Conservation (phyloP, 371 early-diverging fungal species). For the Rhizomucor pusillus region DNA sequence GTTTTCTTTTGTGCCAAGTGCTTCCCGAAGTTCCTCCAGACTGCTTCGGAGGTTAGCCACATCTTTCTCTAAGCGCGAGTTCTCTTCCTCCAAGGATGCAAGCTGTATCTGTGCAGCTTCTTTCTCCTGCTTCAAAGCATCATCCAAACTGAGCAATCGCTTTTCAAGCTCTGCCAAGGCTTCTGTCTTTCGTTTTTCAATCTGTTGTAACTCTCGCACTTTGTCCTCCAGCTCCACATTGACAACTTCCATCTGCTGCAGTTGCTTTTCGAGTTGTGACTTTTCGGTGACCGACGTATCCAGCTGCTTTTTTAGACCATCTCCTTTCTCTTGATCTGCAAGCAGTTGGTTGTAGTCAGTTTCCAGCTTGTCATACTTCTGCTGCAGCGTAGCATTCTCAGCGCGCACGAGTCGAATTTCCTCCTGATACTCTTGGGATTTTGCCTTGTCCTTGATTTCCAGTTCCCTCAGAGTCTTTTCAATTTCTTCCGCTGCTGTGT, state of each 20-base stretch:
- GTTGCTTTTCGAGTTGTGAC: not conserved
- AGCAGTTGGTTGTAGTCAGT: too few relatives aligned
- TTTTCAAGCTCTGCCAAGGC: constrained; percentile 1
- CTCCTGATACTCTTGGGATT: constrained; percentile 1
- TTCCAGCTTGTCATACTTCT: not conserved
- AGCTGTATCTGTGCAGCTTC: not conserved
- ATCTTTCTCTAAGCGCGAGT: too few relatives aligned
- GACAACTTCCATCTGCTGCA: not conserved
- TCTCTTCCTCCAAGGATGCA: too few relatives aligned
- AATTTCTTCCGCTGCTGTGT: not conserved
- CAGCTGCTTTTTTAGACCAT: not conserved
- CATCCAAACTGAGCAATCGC: not conserved
- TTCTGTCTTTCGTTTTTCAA: not conserved
- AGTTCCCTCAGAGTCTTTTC: constrained; percentile 7
- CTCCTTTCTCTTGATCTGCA: too few relatives aligned
- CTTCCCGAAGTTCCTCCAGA: not conserved
- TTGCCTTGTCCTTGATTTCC: not conserved
- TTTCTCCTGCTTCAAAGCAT: constrained; percentile 1
- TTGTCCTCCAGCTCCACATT: not conserved
- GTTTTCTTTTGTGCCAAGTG: not conserved
- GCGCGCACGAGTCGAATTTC: not conserved
- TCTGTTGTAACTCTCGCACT: not conserved
- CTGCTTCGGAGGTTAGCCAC: not conserved
- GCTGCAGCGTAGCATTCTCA: constrained; percentile 2
- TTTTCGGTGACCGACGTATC: not conserved